A percentile compares a stretch with the other conserved stretches of the same genome.
Conservation (phyloP, 2,329 filamentous ascomycete genomes). For the Verticillium albo-atrum region DNA sequence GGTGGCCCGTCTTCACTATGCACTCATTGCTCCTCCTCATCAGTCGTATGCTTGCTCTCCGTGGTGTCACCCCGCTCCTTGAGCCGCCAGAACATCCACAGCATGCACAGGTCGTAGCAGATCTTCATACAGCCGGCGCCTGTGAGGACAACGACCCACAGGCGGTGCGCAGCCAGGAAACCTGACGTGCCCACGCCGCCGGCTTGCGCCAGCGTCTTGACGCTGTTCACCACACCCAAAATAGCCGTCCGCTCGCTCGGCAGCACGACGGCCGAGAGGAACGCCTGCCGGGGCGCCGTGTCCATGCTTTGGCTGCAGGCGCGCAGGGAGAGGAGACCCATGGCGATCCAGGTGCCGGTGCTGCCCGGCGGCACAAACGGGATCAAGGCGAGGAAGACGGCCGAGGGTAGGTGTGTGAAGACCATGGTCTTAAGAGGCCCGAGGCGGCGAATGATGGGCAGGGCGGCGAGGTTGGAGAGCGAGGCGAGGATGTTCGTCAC, state of each 20-base stretch:
- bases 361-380: slow-evolving; percentile 38
- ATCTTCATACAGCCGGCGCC: slow-evolving; percentile 60
- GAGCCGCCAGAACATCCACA: slow-evolving; percentile 40
- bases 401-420: slow-evolving; percentile 67
- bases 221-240: slow-evolving; percentile 66
- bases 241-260: slow-evolving; percentile 65
- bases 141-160: slow-evolving; percentile 61
- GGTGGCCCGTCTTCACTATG: too few relatives aligned
- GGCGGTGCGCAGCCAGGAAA: slow-evolving; percentile 47
- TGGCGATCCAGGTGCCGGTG: slow-evolving; percentile 43
- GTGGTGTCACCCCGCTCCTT: slow-evolving; percentile 16
- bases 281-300: slow-evolving; percentile 63
- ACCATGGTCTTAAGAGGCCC: slow-evolving; percentile 72
- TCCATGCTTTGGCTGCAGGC: slow-evolving; percentile 66
- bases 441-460: slow-evolving; percentile 49
- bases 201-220: slow-evolving; percentile 60
- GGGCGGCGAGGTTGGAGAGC: slow-evolving; percentile 46
- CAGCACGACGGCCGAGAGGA: slow-evolving; percentile 61
- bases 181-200: slow-evolving; percentile 61
- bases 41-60: not conserved
- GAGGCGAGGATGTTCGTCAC: slow-evolving; percentile 47
- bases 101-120: slow-evolving; percentile 53
- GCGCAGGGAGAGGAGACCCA: slow-evolving; percentile 58
- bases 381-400: slow-evolving; percentile 60
- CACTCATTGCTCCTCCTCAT: not conserved